Conservation (phyloP, 1,284 basidiomycete species). For the Cutaneotrichosporon sp. region DNA sequence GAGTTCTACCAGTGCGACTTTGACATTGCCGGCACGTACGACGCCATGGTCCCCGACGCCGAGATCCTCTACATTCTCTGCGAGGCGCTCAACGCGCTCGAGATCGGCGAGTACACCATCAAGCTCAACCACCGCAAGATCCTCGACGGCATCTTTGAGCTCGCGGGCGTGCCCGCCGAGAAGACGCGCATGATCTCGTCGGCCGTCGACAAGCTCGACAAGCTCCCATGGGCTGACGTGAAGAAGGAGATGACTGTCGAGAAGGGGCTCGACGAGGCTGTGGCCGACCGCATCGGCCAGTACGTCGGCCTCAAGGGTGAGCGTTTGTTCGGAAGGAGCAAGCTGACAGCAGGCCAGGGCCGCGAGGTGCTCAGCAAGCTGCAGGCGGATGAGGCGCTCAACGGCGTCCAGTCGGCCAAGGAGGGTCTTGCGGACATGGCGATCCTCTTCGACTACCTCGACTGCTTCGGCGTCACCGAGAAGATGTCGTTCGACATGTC, state of each 20-base stretch:
- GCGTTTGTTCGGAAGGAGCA: slow-evolving; percentile 13
- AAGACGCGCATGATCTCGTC: slow-evolving; percentile 95
- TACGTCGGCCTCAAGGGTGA: slow-evolving; percentile 93
- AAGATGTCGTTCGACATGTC: slow-evolving; percentile 95
- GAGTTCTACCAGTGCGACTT: slow-evolving; percentile 99
- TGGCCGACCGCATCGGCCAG: slow-evolving; percentile 93
- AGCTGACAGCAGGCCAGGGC: slow-evolving; percentile 54
- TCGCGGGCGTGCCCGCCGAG: slow-evolving; percentile 89
- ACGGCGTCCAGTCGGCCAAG: slow-evolving; percentile 72
- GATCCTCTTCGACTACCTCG: slow-evolving; percentile 79
- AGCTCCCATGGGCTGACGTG: slow-evolving; percentile 89
- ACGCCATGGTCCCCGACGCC: slow-evolving; percentile 96
- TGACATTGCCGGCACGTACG: slow-evolving; percentile 91
- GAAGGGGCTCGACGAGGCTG: slow-evolving; percentile 80
- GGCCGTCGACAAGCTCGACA: slow-evolving; percentile 98
- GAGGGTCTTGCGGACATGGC: slow-evolving; percentile 90
- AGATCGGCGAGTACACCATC: slow-evolving; percentile 90
- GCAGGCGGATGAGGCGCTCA: slow-evolving; percentile 67
- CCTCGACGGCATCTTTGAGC: slow-evolving; percentile 94
- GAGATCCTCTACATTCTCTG: slow-evolving; percentile 84
- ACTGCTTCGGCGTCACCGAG: slow-evolving; percentile 71
- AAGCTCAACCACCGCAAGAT: slow-evolving; percentile 99
- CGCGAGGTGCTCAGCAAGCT: slow-evolving; percentile 75
- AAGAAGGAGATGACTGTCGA: slow-evolving; percentile 95
- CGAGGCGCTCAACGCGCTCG: slow-evolving; percentile 77